Conservation (phyloP, 2,329 filamentous ascomycete genomes). For the Alternaria alternata region DNA sequence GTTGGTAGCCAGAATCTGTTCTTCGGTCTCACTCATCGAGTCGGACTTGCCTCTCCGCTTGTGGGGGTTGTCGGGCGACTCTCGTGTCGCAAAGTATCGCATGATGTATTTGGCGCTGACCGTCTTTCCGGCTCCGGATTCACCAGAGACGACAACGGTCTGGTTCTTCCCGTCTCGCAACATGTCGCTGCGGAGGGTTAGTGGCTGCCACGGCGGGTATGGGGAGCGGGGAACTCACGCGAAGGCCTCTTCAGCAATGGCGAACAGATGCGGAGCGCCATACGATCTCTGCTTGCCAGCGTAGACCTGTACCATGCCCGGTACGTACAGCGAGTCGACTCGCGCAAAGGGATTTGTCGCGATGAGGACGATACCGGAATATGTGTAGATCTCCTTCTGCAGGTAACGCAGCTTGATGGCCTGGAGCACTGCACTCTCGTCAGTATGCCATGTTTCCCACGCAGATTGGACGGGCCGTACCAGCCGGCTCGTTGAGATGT, state of each 20-base stretch:
- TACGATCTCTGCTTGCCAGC: constrained; percentile 95
- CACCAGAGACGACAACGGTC: constrained; percentile 98
- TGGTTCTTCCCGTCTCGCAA: constrained; percentile 94
- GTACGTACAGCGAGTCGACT: constrained; percentile 97
- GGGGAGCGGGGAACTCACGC: constrained; percentile 67
- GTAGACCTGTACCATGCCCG: constrained; percentile 99
- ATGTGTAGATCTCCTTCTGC: constrained; percentile 99
- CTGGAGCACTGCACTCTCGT: constrained; percentile 76
- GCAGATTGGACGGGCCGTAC: constrained; percentile 60
- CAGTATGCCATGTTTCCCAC: constrained; percentile 28
- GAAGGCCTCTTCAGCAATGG: constrained; percentile 98
- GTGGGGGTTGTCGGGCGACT: constrained; percentile 86
- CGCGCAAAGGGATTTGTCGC: constrained; percentile 97
- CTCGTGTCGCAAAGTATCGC: constrained; percentile 98
- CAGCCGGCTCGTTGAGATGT: constrained; percentile 96
- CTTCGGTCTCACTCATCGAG: constrained; percentile 96
- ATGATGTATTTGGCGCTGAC: constrained; percentile 99
- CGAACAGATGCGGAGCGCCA: constrained; percentile 96
- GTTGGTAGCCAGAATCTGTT: constrained; percentile 97
- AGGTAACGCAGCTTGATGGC: constrained; percentile 96
- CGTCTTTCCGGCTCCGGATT: constrained; percentile 98
- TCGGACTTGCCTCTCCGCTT: constrained; percentile 77
- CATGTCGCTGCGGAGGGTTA: constrained; percentile 76
- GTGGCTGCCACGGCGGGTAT: constrained; percentile 7
- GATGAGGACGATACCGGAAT: constrained; percentile 98